These are phyloP conservation scores for Diversispora epigaea DNA, from an alignment of 192 early-diverging fungal genomes.

Conservation along the genomic window DNA sequence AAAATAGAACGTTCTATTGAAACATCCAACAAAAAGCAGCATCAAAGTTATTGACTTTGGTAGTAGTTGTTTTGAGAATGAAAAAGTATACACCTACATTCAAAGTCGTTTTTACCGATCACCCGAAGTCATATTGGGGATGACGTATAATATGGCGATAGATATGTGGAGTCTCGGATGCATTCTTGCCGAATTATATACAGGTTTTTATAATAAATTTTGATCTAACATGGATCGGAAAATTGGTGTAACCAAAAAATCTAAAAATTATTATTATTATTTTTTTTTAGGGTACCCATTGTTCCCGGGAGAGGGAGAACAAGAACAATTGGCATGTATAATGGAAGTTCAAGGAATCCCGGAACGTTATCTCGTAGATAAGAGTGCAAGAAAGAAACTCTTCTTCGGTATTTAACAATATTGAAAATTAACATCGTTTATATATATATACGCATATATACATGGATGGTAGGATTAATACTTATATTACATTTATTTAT, in stretches of 20 bases:
- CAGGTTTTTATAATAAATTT: slow-evolving; percentile 42
- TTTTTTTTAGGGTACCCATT: slow-evolving; percentile 76
- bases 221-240: too few species aligned
- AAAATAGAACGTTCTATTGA: slow-evolving; percentile 75
- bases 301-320: slow-evolving; percentile 97
- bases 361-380: slow-evolving; percentile 67
- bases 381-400: slow-evolving; percentile 73
- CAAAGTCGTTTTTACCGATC: slow-evolving; percentile 96
- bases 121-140: slow-evolving; percentile 94
- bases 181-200: slow-evolving; percentile 88
- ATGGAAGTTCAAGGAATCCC: slow-evolving; percentile 92
- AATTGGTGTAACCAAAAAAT: too few species aligned
- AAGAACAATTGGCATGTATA: slow-evolving; percentile 92
- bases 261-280: slow-evolving; percentile 7
- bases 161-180: slow-evolving; percentile 98
- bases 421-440: too few species aligned
- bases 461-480: slow-evolving; percentile 28
- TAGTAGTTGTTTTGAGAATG: slow-evolving; percentile 87
- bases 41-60: slow-evolving; percentile 99
- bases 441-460: too few species aligned
- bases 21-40: slow-evolving; percentile 64
- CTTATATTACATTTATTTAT: slow-evolving; percentile 35
- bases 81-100: slow-evolving; percentile 97
- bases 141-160: slow-evolving; percentile 85
- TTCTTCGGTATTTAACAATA: slow-evolving; percentile 74